phyloP scores from a whole-genome alignment of 1,284 basidiomycete species.

The Ceratobasidium sp. region DNA sequence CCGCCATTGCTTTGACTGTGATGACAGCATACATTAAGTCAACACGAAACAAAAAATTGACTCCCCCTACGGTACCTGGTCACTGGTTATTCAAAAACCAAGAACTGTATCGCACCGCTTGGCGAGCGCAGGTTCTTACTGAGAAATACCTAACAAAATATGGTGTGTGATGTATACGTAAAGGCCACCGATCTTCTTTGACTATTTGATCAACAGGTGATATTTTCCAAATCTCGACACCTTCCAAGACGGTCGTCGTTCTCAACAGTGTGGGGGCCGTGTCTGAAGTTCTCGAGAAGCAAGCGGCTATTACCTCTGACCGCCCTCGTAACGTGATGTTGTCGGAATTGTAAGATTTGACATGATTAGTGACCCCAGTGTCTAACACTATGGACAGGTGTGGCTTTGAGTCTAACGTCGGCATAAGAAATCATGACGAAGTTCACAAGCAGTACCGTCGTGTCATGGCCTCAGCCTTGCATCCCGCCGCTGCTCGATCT shows the following conservation, averaged over 20 bases:
- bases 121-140: background rate
- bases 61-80: conserved; percentile 9
- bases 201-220: background rate
- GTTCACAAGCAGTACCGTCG: background rate
- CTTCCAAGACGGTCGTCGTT: conserved; percentile 13
- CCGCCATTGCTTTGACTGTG: too few species aligned
- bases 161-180: background rate
- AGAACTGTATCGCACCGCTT: background rate
- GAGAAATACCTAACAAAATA: conserved; percentile 13
- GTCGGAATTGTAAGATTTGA: background rate
- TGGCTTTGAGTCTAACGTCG: background rate
- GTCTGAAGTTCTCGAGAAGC: conserved; percentile 9
- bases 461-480: too few species aligned
- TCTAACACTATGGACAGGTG: background rate
- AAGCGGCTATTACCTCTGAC: background rate
- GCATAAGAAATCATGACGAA: conserved; percentile 21
- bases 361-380: too few species aligned
- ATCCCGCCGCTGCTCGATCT: conserved; percentile 22
- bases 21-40: too few species aligned
- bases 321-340: conserved; percentile 23
- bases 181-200: background rate
- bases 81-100: conserved; percentile 31
- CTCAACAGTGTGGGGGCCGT: background rate
- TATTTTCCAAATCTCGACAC: background rate
- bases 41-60: too few species aligned